These are phyloP conservation scores for Rosa chinensis DNA, from an alignment of 306 rosid species.

Conservation along the genomic window DNA sequence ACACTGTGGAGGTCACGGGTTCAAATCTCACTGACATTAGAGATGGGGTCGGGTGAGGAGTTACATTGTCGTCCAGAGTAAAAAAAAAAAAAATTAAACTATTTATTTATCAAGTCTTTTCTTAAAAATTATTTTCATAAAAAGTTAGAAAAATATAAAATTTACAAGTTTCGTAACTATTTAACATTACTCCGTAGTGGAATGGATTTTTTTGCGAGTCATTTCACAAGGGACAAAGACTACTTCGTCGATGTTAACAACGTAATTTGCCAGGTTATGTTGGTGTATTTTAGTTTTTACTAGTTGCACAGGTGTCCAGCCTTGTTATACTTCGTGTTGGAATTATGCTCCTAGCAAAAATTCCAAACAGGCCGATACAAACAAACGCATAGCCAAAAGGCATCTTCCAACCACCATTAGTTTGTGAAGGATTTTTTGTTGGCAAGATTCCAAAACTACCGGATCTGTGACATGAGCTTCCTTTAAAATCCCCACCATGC, in stretches of 20 bases:
- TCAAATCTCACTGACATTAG: too few relatives aligned
- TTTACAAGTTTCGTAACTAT: too few relatives aligned
- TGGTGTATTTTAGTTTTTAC: background rate
- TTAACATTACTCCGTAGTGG: background rate
- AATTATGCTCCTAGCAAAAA: background rate
- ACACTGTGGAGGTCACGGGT: too few relatives aligned
- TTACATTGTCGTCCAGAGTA: too few relatives aligned
- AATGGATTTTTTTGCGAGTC: background rate
- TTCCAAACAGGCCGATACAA: slow-evolving; percentile 14
- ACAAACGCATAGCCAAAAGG: slow-evolving; percentile 20
- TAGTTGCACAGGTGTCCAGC: background rate
- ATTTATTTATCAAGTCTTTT: too few relatives aligned
- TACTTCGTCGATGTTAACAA: background rate
- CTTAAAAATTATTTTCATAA: too few relatives aligned
- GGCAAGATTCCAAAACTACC: slow-evolving; percentile 41
- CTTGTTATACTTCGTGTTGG: background rate
- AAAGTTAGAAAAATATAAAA: too few relatives aligned
- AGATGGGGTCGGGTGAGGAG: too few relatives aligned
- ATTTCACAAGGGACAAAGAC: background rate
- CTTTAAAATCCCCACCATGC: slow-evolving; percentile 39
- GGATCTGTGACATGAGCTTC: slow-evolving; percentile 25
- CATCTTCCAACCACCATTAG: slow-evolving; percentile 17
- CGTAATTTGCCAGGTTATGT: background rate
- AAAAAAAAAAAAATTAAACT: too few relatives aligned
- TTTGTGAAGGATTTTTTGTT: background rate